These are phyloP conservation scores for Didymosphaeria variabile DNA, from an alignment of 2,329 filamentous ascomycete genomes.

Conservation along the genomic window DNA sequence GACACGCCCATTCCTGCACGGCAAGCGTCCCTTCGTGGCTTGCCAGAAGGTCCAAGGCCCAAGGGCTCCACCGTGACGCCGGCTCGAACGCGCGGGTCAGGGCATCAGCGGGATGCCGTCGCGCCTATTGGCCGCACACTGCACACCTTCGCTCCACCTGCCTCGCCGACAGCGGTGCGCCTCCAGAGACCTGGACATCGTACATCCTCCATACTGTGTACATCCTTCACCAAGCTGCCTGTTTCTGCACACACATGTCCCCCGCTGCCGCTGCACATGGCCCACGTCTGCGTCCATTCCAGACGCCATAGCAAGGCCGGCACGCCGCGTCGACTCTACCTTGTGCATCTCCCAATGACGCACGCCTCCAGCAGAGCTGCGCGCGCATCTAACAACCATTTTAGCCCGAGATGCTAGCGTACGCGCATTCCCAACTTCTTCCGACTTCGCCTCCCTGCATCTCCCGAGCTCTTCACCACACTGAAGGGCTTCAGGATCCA, in stretches of 20 bases:
- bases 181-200: not conserved
- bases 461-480: conserved; percentile 11
- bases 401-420: conserved; percentile 10
- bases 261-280: not conserved
- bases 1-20: not conserved
- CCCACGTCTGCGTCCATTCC: not conserved
- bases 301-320: not conserved
- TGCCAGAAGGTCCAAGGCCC: not conserved
- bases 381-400: not conserved
- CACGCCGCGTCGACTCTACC: not conserved
- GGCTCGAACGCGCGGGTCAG: conserved; percentile 10
- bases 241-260: not conserved
- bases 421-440: conserved; percentile 5
- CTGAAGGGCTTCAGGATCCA: conserved; percentile 3
- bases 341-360: not conserved
- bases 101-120: conserved; percentile 1
- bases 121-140: conserved; percentile 1
- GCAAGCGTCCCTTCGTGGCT: not conserved
- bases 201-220: not conserved
- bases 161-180: conserved; percentile 2
- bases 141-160: conserved; percentile 7
- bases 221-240: not conserved
- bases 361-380: not conserved
- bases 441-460: conserved; percentile 16
- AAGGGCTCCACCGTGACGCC: conserved; percentile 8